Percentiles rank a stretch among this genome's conserved stretches.
These are phyloP conservation scores for Amniculicola lignicola DNA, from an alignment of 495 filamentous ascomycete species.

Conservation along the genomic window DNA sequence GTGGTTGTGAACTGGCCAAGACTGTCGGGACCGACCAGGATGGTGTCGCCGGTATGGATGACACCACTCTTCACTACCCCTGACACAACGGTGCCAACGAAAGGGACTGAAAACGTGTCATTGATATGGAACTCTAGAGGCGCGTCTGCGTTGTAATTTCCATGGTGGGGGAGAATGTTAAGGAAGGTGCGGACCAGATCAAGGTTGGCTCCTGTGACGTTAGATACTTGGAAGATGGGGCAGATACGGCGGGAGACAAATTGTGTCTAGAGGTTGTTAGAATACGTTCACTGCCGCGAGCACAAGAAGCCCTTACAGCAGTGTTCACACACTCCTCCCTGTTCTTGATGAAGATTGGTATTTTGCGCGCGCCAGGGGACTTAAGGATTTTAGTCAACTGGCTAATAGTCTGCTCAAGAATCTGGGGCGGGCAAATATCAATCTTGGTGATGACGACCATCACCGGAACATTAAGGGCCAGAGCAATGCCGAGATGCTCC, in stretches of 20 bases:
- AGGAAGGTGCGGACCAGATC: slow-evolving; percentile 82
- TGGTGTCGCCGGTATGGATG: slow-evolving; percentile 84
- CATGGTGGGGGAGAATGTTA: slow-evolving; percentile 93
- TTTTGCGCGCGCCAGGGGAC: slow-evolving; percentile 88
- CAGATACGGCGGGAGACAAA: slow-evolving; percentile 95
- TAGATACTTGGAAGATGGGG: slow-evolving; percentile 96
- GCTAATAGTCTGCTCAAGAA: slow-evolving; percentile 88
- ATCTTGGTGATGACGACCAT: slow-evolving; percentile 99
- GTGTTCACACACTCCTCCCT: slow-evolving; percentile 91
- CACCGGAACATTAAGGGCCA: slow-evolving; percentile 93
- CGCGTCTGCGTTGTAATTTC: slow-evolving; percentile 82
- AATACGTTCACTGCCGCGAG: neutral
- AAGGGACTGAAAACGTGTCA: slow-evolving; percentile 98
- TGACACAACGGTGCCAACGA: slow-evolving; percentile 93
- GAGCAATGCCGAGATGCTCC: slow-evolving; percentile 92
- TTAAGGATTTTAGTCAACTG: slow-evolving; percentile 91
- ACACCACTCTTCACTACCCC: slow-evolving; percentile 87
- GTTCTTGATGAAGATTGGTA: slow-evolving; percentile 95
- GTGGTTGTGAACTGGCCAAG: slow-evolving; percentile 90
- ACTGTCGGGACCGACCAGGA: slow-evolving; percentile 87
- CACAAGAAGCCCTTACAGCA: slow-evolving; percentile 46
- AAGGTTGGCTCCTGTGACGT: slow-evolving; percentile 88
- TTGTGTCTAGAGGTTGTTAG: slow-evolving; percentile 55
- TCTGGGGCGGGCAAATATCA: slow-evolving; percentile 95
- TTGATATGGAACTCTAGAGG: slow-evolving; percentile 96